Evolutionary conservation across 139 green algal species (phyloP).

Genomic region (Dunaliella primolecta): DNA sequence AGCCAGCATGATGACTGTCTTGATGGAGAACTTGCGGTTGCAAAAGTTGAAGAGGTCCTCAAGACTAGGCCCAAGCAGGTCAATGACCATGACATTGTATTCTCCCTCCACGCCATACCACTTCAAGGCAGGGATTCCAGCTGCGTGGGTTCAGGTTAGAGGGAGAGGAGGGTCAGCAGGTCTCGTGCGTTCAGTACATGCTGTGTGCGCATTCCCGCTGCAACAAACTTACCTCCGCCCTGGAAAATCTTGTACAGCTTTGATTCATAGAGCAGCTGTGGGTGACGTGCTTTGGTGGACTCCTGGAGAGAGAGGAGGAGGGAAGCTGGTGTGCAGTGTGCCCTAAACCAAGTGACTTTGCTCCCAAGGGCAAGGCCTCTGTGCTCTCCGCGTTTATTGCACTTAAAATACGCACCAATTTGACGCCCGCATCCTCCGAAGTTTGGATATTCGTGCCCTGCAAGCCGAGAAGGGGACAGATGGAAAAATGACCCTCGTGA

Average conservation of each 20-base stretch:
- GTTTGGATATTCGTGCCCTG: constrained; percentile 77
- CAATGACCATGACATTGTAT: constrained; percentile 99
- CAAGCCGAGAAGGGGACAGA: no score
- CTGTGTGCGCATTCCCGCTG: no score
- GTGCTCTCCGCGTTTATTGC: no score
- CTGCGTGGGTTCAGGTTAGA: no score
- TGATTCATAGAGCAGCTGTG: constrained; percentile 92
- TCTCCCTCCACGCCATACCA: constrained; percentile 98
- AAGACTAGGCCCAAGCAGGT: constrained; percentile 93
- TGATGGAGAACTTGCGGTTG: constrained; percentile 95
- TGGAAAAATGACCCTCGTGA: no score
- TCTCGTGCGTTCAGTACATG: no score
- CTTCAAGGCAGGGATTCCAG: constrained; percentile 95
- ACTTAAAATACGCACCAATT: constrained; percentile 84
- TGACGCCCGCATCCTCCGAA: constrained; percentile 97
- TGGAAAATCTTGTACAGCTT: constrained; percentile 95
- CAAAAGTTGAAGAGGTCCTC: constrained; percentile 99
- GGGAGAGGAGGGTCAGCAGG: no score
- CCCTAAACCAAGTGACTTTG: no score
- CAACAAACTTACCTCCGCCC: constrained; percentile 68
- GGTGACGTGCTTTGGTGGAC: constrained; percentile 82
- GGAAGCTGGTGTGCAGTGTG: no score
- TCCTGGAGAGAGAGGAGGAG: constrained; percentile 76
- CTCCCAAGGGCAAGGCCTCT: no score
- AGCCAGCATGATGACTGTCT: constrained; percentile 98